Conservation (phyloP, 139 green algal genomes). For the Tetradesmus lagerheimii region DNA sequence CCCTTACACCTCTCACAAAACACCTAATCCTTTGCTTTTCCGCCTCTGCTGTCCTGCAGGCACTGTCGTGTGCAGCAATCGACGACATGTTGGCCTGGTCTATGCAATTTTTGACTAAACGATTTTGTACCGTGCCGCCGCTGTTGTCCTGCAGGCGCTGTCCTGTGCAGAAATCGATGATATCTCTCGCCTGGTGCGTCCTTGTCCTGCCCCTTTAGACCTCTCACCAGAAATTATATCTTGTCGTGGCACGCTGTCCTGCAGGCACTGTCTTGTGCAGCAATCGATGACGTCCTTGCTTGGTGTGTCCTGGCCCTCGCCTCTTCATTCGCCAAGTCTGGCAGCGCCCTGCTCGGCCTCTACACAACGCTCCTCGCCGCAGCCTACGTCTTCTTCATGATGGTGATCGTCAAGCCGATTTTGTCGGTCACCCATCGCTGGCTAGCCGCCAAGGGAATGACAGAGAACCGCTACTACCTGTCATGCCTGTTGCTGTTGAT, state of each 20-base stretch:
- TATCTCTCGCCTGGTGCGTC: no score
- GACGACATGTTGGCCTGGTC: slow-evolving; percentile 46
- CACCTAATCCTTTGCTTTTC: not conserved
- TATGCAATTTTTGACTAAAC: no score
- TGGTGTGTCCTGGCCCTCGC: slow-evolving; percentile 59
- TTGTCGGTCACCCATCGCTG: slow-evolving; percentile 37
- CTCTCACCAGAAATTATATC: no score
- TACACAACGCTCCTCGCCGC: slow-evolving; percentile 58
- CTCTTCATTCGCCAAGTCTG: slow-evolving; percentile 55
- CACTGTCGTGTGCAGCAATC: slow-evolving; percentile 29
- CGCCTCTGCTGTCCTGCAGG: not conserved
- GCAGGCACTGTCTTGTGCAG: slow-evolving; percentile 34
- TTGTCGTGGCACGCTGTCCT: no score
- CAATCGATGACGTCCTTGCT: slow-evolving; percentile 42
- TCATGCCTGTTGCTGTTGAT: slow-evolving; percentile 48
- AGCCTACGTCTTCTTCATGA: slow-evolving; percentile 61
- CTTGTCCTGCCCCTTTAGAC: no score
- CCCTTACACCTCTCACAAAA: not conserved
- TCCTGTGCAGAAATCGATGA: slow-evolving; percentile 32
- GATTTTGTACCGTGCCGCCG: not conserved
- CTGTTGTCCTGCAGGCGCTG: not conserved
- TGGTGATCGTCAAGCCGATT: slow-evolving; percentile 43
- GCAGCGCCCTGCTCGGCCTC: slow-evolving; percentile 35
- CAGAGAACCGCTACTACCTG: slow-evolving; percentile 46
- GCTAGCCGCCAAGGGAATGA: not conserved